Evolutionary conservation across 352 stramenopile species (phyloP).

Genomic region (Phytophthora sp.): DNA sequence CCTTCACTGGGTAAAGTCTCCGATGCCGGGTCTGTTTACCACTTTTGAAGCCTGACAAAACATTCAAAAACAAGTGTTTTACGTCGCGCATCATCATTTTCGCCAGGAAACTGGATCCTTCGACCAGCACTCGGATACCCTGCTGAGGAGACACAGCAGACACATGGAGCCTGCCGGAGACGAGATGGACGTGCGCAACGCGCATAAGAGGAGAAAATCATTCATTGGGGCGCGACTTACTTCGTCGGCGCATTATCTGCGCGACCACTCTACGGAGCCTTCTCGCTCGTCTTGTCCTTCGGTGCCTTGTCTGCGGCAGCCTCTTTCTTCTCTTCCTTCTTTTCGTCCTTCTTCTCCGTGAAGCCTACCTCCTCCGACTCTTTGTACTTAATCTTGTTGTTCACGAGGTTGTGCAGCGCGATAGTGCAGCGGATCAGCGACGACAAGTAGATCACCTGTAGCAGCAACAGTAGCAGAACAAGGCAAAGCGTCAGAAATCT

Average conservation of each 20-base stretch:
- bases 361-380: slow-evolving; percentile 82
- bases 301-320: slow-evolving; percentile 27
- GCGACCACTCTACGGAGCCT: slow-evolving; percentile 48
- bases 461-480: slow-evolving; percentile 2
- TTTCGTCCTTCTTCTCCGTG: slow-evolving; percentile 74
- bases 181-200: not conserved
- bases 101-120: not conserved
- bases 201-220: slow-evolving; percentile 18
- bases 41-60: slow-evolving; percentile 1
- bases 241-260: slow-evolving; percentile 16
- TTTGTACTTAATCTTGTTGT: slow-evolving; percentile 99
- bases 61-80: not conserved
- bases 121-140: not conserved
- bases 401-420: slow-evolving; percentile 98
- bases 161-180: too few relatives aligned
- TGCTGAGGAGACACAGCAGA: not conserved
- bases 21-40: slow-evolving; percentile 5
- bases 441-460: slow-evolving; percentile 96
- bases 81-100: not conserved
- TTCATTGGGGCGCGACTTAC: slow-evolving; percentile 30
- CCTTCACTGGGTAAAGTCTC: slow-evolving; percentile 21
- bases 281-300: slow-evolving; percentile 55
- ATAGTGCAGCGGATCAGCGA: slow-evolving; percentile 98
- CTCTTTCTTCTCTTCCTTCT: slow-evolving; percentile 47
- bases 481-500: slow-evolving; percentile 5